Evolutionary conservation across 495 filamentous ascomycete genomes (phyloP), one percentile per base, ranked within the genome.

Genomic region (Collariella sp.): DNA sequence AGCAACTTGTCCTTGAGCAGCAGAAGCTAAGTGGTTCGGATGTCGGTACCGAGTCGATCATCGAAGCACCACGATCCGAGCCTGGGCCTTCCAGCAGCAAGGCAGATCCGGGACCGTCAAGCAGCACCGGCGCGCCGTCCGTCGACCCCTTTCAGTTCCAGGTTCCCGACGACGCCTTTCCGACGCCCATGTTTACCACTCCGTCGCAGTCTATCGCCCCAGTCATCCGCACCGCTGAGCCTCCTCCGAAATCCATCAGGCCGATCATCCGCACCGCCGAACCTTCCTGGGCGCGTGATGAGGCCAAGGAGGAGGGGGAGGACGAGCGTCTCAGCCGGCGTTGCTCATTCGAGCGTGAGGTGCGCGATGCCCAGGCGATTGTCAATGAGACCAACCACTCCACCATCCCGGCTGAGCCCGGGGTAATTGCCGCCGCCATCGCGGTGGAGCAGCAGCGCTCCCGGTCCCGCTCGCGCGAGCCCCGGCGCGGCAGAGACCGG

Each of bases 101-200:
- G 48, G 49, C 34, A 26, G 49, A 23, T 31, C 26, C 26, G 4
- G 26, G 26, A 31, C 26, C 26, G 26, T 31, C 26, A 5, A 31
- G 5, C 26, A 31, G 9, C 26, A 9, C 4, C 5, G 26, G 5
- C 36, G 35, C 56, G 9, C 44, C 54, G 7, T 46, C 64, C 12
- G 54, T 77, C 51, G 74, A 80, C 57, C 73, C 76, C 15, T 79
- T 79, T 61, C 68, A 76, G 54, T 79, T 61, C 46, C 78, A 77
- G 58, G 76, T 78, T 52, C 26, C 64, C 13, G 67, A 74, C 45
- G 72, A 76, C 61, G 73, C 74, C 42, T 79, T 76, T 46, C 58
- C 56, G 33, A 73, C 74, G 19, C 73, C 74, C 9, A 44, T 51
- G 7, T 52, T 62, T 48, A 55, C 58, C 24, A 70, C 67, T n/a